Conservation (phyloP, 1,139 yeast species). For the Pneumocystis oryctolagi region DNA sequence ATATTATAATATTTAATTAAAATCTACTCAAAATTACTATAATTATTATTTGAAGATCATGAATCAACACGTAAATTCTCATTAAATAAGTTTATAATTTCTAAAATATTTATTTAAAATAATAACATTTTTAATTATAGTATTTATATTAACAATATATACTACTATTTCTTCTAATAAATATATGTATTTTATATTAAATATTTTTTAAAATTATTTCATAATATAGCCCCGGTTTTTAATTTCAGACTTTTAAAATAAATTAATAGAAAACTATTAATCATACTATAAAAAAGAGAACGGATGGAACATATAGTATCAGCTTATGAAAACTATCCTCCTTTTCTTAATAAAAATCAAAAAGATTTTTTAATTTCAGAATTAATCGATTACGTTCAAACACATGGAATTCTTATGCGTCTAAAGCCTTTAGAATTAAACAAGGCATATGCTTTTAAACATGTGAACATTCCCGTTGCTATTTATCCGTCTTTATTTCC, state of each 20-base stretch:
- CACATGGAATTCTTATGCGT: conserved; percentile 18
- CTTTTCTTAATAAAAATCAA: not conserved
- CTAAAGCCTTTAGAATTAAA: not conserved
- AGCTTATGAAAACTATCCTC: not conserved
- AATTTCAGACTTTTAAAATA: not conserved
- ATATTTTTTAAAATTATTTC: no score
- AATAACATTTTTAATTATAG: no score
- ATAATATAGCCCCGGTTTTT: not conserved
- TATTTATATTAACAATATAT: no score
- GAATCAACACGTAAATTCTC: no score
- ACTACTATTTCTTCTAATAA: no score
- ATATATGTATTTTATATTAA: no score
- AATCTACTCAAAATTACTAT: no score
- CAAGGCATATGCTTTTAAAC: conserved; percentile 22
- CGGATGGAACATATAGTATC: not conserved
- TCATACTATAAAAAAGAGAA: not conserved
- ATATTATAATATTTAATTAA: no score
- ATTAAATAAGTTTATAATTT: no score
- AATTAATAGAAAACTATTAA: not conserved
- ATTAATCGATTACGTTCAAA: not conserved
- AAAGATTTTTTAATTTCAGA: not conserved
- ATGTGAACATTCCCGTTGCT: conserved; percentile 67
- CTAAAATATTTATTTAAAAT: no score
- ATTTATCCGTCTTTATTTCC: conserved; percentile 85
- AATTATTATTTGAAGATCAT: no score